Conservation (phyloP, 768 basidiomycete genomes). For the Boletellus sp. region DNA sequence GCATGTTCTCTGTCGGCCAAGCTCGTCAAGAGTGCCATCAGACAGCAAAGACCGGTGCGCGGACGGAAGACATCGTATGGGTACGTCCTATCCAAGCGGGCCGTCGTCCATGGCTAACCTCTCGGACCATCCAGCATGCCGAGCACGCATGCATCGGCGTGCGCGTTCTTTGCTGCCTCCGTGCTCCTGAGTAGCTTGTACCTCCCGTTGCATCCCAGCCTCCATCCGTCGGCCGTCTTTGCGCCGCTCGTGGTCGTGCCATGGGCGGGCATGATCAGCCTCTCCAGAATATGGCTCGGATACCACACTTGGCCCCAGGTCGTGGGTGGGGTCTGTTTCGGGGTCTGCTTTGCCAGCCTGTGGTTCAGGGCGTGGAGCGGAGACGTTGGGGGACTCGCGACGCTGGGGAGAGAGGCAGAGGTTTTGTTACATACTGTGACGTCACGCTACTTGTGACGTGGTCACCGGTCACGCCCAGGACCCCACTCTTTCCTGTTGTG, state of each 20-base stretch:
- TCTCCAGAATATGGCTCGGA: slow-evolving; percentile 72
- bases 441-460: slow-evolving; percentile 26
- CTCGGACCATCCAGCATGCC: slow-evolving; percentile 59
- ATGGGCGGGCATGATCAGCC: slow-evolving; percentile 50
- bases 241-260: slow-evolving; percentile 51
- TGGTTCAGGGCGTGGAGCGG: slow-evolving; percentile 61
- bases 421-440: slow-evolving; percentile 18
- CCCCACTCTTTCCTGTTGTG: slow-evolving; percentile 2
- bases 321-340: slow-evolving; percentile 53
- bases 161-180: slow-evolving; percentile 62
- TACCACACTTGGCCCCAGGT: slow-evolving; percentile 76
- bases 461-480: slow-evolving; percentile 17
- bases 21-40: slow-evolving; percentile 53
- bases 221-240: slow-evolving; percentile 34
- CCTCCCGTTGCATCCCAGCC: slow-evolving; percentile 56
- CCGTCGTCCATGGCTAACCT: not conserved
- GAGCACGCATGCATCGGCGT: slow-evolving; percentile 73
- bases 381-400: slow-evolving; percentile 19
- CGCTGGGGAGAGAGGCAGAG: slow-evolving; percentile 18
- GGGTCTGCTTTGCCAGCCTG: slow-evolving; percentile 45
- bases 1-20: slow-evolving; percentile 58
- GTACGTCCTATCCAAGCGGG: slow-evolving; percentile 37
- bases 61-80: slow-evolving; percentile 60
- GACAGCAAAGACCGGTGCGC: slow-evolving; percentile 59
- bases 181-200: slow-evolving; percentile 52